These are phyloP conservation scores for Melanogaster broomeanus DNA, from an alignment of 768 basidiomycete genomes.

Conservation along the genomic window DNA sequence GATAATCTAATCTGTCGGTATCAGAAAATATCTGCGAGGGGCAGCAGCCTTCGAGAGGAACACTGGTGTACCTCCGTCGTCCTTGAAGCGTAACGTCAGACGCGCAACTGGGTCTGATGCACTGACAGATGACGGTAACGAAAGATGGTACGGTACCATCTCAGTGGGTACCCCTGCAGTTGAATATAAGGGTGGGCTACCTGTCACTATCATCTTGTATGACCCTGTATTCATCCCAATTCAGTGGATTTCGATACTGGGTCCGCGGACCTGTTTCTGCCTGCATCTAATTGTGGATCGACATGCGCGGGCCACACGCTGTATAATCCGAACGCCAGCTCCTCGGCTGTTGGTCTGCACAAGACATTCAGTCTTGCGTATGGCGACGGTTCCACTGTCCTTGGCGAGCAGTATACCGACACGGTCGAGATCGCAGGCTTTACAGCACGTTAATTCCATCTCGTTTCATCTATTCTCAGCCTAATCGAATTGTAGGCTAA, in stretches of 20 bases:
- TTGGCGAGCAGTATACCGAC: constrained; percentile 42
- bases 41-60: constrained; percentile 5
- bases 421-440: constrained; percentile 38
- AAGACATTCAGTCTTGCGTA: constrained; percentile 38
- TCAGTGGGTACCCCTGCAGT: constrained; percentile 25
- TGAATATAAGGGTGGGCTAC: constrained; percentile 17
- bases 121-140: constrained; percentile 15
- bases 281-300: constrained; percentile 24
- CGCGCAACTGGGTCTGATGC: constrained; percentile 8
- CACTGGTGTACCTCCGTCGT: background rate
- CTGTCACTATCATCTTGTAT: background rate
- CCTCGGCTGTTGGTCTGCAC: constrained; percentile 26
- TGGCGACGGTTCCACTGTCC: constrained; percentile 44
- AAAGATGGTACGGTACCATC: constrained; percentile 26
- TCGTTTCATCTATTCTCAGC: background rate
- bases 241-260: constrained; percentile 38
- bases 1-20: constrained; percentile 4
- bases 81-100: background rate
- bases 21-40: constrained; percentile 22
- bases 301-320: constrained; percentile 35
- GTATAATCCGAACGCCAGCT: constrained; percentile 37
- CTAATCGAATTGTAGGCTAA: constrained; percentile 21
- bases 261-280: constrained; percentile 36
- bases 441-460: constrained; percentile 15
- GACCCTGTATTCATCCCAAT: background rate